A percentile compares a stretch with the other conserved stretches of the same genome.
Conservation (phyloP, 202 grass and related monocot species). For the Panicum virgatum region DNA sequence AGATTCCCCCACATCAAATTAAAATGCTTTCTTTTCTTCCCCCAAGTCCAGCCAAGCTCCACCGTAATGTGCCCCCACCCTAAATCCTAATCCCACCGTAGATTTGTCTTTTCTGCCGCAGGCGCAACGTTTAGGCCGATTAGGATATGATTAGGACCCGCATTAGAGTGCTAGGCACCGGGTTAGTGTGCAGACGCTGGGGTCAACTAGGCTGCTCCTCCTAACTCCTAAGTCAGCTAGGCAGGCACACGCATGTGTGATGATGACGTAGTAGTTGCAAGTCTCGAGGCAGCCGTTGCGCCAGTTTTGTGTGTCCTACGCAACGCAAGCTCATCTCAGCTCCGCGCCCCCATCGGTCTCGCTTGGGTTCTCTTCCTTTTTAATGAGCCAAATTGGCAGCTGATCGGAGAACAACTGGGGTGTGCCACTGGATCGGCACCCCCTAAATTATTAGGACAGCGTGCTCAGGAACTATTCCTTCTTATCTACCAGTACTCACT, state of each 20-base stretch:
- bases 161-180: not conserved
- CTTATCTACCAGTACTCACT: no score
- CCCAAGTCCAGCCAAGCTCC: not conserved
- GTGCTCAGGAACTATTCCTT: conserved; percentile 21
- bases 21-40: not conserved
- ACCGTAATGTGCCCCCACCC: not conserved
- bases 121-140: not conserved
- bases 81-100: not conserved
- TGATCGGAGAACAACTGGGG: not conserved
- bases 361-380: not conserved
- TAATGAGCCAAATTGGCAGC: not conserved
- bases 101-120: not conserved
- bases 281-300: conserved; percentile 46
- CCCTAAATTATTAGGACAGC: conserved; percentile 10
- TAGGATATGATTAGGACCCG: not conserved
- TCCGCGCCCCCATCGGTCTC: no score
- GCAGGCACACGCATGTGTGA: conserved; percentile 10
- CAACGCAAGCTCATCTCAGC: not conserved
- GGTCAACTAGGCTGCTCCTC: not conserved
- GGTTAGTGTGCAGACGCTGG: not conserved
- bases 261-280: conserved; percentile 32
- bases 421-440: not conserved
- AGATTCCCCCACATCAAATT: not conserved
- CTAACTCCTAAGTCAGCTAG: not conserved
- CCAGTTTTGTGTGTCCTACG: conserved; percentile 21